phyloP scores from a whole-genome alignment of 1,139 yeast species.

The Lodderomyces elongisporus region DNA sequence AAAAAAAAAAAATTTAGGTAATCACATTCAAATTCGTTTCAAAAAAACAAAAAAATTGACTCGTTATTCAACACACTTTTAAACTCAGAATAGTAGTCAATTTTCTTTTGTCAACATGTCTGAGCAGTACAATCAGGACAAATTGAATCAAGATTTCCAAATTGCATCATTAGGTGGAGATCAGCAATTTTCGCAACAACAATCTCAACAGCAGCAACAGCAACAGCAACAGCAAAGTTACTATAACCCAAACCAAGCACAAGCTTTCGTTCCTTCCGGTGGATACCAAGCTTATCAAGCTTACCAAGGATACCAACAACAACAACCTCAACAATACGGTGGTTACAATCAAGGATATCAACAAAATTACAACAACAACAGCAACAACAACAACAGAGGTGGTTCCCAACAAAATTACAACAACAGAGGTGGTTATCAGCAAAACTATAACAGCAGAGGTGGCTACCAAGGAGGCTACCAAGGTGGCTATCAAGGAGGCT shows the following conservation, averaged over 20 bases:
- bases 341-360: slow-evolving; percentile 18
- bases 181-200: slow-evolving; percentile 14
- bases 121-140: slow-evolving; percentile 45
- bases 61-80: no score
- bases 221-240: slow-evolving; percentile 13
- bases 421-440: slow-evolving; percentile 23
- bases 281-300: slow-evolving; percentile 15
- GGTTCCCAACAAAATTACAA: slow-evolving; percentile 19
- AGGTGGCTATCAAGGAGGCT: slow-evolving; percentile 26
- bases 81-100: no score
- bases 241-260: slow-evolving; percentile 38
- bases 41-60: no score
- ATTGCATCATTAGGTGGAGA: slow-evolving; percentile 36
- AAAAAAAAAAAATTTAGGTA: no score
- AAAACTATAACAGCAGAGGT: slow-evolving; percentile 14
- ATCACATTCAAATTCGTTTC: no score
- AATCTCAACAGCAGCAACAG: slow-evolving; percentile 12
- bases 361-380: slow-evolving; percentile 15
- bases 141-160: slow-evolving; percentile 52
- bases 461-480: slow-evolving; percentile 9
- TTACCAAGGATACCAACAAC: slow-evolving; percentile 10
- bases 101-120: no score
- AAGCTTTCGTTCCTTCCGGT: slow-evolving; percentile 38
- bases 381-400: slow-evolving; percentile 16
- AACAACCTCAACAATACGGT: slow-evolving; percentile 9